Evolutionary conservation across 768 basidiomycete genomes (phyloP).

Genomic region (Leccinum obscurum): DNA sequence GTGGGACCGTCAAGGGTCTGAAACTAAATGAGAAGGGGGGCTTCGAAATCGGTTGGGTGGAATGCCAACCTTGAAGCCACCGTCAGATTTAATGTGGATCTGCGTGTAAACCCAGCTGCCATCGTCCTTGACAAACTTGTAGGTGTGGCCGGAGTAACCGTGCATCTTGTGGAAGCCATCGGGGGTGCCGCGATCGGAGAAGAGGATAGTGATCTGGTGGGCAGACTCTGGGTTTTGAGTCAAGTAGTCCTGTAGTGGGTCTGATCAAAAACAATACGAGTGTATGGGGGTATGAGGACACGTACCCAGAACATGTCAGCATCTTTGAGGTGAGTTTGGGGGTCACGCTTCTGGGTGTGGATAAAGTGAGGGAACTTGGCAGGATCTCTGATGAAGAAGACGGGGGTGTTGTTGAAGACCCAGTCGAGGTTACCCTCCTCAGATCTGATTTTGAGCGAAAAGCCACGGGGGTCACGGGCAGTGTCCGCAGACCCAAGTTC

Average conservation of each 20-base stretch:
- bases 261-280: background rate
- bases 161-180: constrained; percentile 86
- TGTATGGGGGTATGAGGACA: background rate
- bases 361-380: constrained; percentile 93
- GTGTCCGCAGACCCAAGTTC: constrained; percentile 87
- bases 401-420: constrained; percentile 91
- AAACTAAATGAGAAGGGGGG: constrained; percentile 7
- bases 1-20: constrained; percentile 71
- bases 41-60: background rate
- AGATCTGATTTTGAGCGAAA: constrained; percentile 86
- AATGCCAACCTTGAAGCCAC: constrained; percentile 71
- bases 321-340: constrained; percentile 90
- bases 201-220: constrained; percentile 85
- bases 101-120: constrained; percentile 87
- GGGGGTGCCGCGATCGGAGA: constrained; percentile 95
- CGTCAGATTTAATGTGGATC: constrained; percentile 75
- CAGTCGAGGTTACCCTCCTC: constrained; percentile 91
- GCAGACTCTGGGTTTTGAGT: constrained; percentile 87
- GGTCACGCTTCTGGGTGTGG: constrained; percentile 90
- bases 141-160: constrained; percentile 93
- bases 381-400: constrained; percentile 88
- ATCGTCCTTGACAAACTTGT: constrained; percentile 82
- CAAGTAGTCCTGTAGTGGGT: constrained; percentile 71
- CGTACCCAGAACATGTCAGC: constrained; percentile 80
- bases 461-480: constrained; percentile 93